These are phyloP conservation scores for Hyphodiscus hymeniophilus DNA, from an alignment of 495 filamentous ascomycete species.

Conservation along the genomic window DNA sequence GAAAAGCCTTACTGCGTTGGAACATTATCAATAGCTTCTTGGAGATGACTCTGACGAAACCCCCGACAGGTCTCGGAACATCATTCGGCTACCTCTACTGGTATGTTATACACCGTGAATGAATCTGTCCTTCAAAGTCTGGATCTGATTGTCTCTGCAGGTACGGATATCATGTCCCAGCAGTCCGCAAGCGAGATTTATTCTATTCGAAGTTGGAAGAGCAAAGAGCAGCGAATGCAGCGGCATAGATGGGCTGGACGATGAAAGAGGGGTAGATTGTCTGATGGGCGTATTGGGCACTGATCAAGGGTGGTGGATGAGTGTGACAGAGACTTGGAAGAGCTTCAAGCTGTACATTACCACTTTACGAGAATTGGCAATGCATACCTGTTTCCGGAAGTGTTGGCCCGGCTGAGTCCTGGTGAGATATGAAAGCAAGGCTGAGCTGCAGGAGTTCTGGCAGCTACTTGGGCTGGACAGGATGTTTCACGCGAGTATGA, in stretches of 20 bases:
- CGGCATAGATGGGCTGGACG: slow-evolving; percentile 13
- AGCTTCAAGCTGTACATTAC: slow-evolving; percentile 22
- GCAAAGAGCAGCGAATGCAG: slow-evolving; percentile 45
- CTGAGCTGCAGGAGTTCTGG: not conserved
- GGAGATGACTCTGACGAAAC: not conserved
- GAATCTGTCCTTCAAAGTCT: slow-evolving; percentile 2
- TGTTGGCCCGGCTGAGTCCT: not conserved
- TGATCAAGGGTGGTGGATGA: not conserved
- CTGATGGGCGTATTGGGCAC: slow-evolving; percentile 1
- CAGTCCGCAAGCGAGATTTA: slow-evolving; percentile 62
- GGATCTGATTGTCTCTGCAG: slow-evolving; percentile 4
- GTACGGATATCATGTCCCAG: slow-evolving; percentile 67
- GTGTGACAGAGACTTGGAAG: slow-evolving; percentile 3
- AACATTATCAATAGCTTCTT: too few relatives aligned
- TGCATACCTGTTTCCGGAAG: slow-evolving; percentile 2
- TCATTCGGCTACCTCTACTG: slow-evolving; percentile 70
- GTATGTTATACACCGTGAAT: slow-evolving; percentile 41
- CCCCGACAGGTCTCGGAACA: slow-evolving; percentile 51
- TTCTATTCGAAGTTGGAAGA: slow-evolving; percentile 73
- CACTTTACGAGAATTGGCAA: slow-evolving; percentile 12
- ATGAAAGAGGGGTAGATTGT: not conserved
- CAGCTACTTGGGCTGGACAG: too few relatives aligned
- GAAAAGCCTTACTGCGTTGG: not conserved
- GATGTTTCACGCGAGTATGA: too few relatives aligned
- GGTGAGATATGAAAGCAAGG: not conserved